Evolutionary conservation across 768 basidiomycete genomes (phyloP).

Genomic region (Clavaria fumosa): DNA sequence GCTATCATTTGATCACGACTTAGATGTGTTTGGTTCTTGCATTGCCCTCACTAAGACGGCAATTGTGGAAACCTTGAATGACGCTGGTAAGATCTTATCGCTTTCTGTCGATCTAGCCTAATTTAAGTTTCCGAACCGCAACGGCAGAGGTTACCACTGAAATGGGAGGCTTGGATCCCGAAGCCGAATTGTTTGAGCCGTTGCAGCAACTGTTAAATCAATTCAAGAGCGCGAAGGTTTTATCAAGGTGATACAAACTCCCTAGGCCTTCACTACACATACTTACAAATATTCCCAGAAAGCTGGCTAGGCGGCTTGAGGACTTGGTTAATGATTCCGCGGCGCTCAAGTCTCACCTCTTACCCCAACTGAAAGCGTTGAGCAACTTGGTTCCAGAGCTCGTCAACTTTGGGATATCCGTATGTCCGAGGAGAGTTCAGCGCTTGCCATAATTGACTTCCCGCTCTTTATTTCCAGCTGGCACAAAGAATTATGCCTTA

Average conservation of each 20-base stretch:
- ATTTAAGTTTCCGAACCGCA: slow-evolving; percentile 21
- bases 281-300: slow-evolving; percentile 31
- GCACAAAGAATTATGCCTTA: slow-evolving; percentile 84
- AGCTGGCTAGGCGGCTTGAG: slow-evolving; percentile 74
- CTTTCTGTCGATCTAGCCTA: background rate
- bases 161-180: slow-evolving; percentile 57
- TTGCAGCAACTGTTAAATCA: slow-evolving; percentile 71
- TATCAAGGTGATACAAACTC: slow-evolving; percentile 45
- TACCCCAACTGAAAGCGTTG: slow-evolving; percentile 59
- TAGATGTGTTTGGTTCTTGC: slow-evolving; percentile 88
- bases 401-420: slow-evolving; percentile 85
- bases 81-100: slow-evolving; percentile 41
- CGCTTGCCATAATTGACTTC: background rate
- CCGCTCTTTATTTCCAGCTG: slow-evolving; percentile 34
- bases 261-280: background rate
- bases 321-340: slow-evolving; percentile 57
- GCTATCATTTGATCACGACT: slow-evolving; percentile 71
- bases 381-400: slow-evolving; percentile 63
- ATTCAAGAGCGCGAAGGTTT: slow-evolving; percentile 62
- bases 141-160: slow-evolving; percentile 73
- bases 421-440: no score
- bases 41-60: slow-evolving; percentile 83
- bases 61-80: slow-evolving; percentile 52
- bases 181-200: slow-evolving; percentile 66
- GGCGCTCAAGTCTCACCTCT: slow-evolving; percentile 55